These are phyloP conservation scores for Gentiana macrophylla DNA, from an alignment of 257 asterid species.

Conservation along the genomic window DNA sequence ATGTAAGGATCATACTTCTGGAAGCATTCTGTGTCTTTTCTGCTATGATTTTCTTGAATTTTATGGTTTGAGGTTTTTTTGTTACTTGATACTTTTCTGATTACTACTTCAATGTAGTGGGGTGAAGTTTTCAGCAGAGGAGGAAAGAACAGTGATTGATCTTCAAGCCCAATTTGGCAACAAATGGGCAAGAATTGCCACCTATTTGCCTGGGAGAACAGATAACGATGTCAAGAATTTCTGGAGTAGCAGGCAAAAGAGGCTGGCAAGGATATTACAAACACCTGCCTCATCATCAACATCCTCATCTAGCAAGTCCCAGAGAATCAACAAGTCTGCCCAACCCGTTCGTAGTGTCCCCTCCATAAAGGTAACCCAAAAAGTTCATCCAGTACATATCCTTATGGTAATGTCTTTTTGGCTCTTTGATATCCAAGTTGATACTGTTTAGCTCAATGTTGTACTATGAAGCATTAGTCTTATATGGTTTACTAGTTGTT, in stretches of 20 bases:
- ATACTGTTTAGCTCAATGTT: neutral
- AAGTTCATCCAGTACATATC: neutral
- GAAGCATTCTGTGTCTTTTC: neutral
- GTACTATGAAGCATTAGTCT: no score
- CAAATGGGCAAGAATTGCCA: constrained; percentile 82
- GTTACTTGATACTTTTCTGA: constrained; percentile 1
- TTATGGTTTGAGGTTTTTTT: no score
- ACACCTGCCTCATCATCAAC: constrained; percentile 18
- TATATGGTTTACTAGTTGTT: neutral
- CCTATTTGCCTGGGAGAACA: constrained; percentile 69
- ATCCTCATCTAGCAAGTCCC: constrained; percentile 27
- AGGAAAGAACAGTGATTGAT: constrained; percentile 62
- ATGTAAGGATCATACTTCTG: no score
- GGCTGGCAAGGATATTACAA: constrained; percentile 50
- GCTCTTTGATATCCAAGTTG: neutral
- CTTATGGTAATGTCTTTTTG: neutral
- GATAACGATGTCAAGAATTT: constrained; percentile 88
- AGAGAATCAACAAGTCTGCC: constrained; percentile 20
- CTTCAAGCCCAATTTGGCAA: constrained; percentile 75
- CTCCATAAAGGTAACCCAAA: constrained; percentile 26
- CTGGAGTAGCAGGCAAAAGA: constrained; percentile 81
- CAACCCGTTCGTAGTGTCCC: constrained; percentile 11
- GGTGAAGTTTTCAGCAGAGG: constrained; percentile 78
- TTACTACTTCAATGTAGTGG: constrained; percentile 28
- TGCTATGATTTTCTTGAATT: constrained; percentile 1